Evolutionary conservation across 306 rosid genomes (phyloP).

Genomic region (Sicyos baderoa): DNA sequence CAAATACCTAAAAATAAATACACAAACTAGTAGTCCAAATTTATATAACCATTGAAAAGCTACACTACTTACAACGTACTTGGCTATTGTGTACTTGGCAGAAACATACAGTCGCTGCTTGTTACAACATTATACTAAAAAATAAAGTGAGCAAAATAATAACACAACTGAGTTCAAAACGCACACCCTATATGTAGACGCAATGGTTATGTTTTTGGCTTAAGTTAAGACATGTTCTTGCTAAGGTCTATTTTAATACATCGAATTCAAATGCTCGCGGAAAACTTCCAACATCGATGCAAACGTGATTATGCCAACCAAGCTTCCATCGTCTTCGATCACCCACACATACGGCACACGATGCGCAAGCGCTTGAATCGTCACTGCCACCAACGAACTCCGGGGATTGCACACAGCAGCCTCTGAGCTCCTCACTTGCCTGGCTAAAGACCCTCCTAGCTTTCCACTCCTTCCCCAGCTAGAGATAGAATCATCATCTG

Average conservation of each 20-base stretch:
- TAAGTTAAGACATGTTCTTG: not conserved
- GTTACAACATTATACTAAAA: not conserved
- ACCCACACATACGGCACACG: constrained; percentile 80
- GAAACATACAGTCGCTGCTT: not conserved
- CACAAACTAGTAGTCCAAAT: no score
- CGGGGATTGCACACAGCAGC: constrained; percentile 62
- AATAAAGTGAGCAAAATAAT: not conserved
- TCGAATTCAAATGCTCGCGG: constrained; percentile 44
- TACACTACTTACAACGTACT: no score
- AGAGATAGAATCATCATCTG: constrained; percentile 57
- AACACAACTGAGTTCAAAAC: not conserved
- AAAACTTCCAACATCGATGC: constrained; percentile 53
- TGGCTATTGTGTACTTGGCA: no score
- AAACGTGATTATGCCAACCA: constrained; percentile 63
- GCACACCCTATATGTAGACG: not conserved
- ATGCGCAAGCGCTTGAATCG: constrained; percentile 76
- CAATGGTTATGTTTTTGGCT: not conserved
- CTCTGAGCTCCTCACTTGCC: constrained; percentile 53
- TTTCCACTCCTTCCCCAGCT: constrained; percentile 40
- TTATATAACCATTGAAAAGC: no score
- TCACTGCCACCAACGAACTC: constrained; percentile 83
- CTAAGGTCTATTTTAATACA: not conserved
- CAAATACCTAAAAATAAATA: no score
- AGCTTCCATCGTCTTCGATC: constrained; percentile 57
- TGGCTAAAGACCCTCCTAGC: constrained; percentile 42